phyloP scores from a whole-genome alignment of 768 basidiomycete genomes.

The Russula foetens region DNA sequence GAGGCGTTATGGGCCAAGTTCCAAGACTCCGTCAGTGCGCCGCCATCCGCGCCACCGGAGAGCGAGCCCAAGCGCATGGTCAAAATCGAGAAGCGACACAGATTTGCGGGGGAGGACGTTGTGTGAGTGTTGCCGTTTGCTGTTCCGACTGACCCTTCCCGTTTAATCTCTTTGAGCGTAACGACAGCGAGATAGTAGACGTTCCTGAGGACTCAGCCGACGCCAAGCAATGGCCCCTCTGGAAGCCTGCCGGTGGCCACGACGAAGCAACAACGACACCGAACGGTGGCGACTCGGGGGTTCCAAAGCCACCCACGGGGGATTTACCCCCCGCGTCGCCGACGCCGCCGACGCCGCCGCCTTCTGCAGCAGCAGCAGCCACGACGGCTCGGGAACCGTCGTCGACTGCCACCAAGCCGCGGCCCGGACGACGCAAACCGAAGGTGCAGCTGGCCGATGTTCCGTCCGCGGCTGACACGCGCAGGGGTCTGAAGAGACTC shows the following conservation, averaged over 20 bases:
- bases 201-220: constrained; percentile 68
- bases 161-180: constrained; percentile 9
- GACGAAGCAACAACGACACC: constrained; percentile 9
- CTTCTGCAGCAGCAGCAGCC: constrained; percentile 7
- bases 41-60: constrained; percentile 20
- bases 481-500: constrained; percentile 59
- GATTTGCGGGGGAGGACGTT: constrained; percentile 72
- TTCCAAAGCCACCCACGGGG: background rate
- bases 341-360: background rate
- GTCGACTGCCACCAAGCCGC: constrained; percentile 27
- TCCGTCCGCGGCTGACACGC: constrained; percentile 35
- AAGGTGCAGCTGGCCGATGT: constrained; percentile 48
- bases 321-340: constrained; percentile 8
- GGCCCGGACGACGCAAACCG: constrained; percentile 60
- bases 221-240: constrained; percentile 66
- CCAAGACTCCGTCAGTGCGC: constrained; percentile 46
- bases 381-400: constrained; percentile 3
- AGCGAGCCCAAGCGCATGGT: constrained; percentile 36
- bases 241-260: constrained; percentile 28
- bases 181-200: constrained; percentile 58
- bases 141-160: background rate
- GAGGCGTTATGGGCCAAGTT: constrained; percentile 62
- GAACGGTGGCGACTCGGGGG: background rate
- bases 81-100: constrained; percentile 59
- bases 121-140: constrained; percentile 40